Base-by-base conservation (phyloP, 1,284 basidiomycete species). In the Pyrrhoderma lamaoense region DNA sequence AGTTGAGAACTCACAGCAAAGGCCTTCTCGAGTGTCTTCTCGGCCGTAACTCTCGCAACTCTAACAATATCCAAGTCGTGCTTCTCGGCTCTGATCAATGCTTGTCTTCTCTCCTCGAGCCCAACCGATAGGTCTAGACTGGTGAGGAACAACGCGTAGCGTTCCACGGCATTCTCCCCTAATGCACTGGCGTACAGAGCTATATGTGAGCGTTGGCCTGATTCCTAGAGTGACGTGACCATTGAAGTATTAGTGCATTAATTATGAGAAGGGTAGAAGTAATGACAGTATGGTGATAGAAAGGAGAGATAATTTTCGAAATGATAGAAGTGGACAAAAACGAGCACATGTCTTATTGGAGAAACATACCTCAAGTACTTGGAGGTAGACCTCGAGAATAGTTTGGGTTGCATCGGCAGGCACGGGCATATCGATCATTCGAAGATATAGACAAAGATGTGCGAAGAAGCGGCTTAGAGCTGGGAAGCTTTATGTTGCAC, bases 171-270 rank as follows among this genome's bases (percentile, higher is more conserved):
- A 58, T 89, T 91, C 55, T 89, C 85, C n/a, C 93, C 89, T 18
- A 99, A 70, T 37, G 89, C 89, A 40, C 89, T 83, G 1, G 93
- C 92, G 64, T 99, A 99, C 73, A 96, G 81, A 0, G 94, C 93
- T 11, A 99, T 93, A 11, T 98, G 76, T 42, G 86, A 78, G 31
- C 89, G 79, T 62, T 94, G 81, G 4, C 86, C 87, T n/a, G 85
- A 84, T 47, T 72, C 70, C 79, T 90, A 43, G 11, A 48, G 44
- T 38, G 27, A 31, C 7, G 27, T 5, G 27, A 31, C 11, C 27
- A 31, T 39, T 7, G 19, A 38, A 25, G 7, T 22, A 39, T 34
- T 9, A 14, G 39, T 9, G 4, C 18, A n/a, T 22, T 19, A 11
- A 8, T 14, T 34, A 22, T 4, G 16, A 42, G 45, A 27, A 55